phyloP scores from a whole-genome alignment of 805 yeast genomes.

The Debaryomyces prosopidis region DNA sequence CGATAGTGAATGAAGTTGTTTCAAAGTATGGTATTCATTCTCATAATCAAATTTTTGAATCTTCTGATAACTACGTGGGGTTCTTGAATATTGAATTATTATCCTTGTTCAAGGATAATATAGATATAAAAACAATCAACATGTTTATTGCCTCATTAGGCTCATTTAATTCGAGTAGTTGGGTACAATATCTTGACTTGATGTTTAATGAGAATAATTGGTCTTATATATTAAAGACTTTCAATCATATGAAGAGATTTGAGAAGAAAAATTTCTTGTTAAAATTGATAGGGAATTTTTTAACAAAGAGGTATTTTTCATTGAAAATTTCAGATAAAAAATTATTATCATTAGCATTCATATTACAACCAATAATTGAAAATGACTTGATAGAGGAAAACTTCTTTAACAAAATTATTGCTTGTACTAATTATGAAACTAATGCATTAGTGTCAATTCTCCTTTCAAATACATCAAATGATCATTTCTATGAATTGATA shows the following conservation, averaged over 20 bases:
- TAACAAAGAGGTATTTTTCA: conserved; percentile 6
- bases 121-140: conserved; percentile 6
- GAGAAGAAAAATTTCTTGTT: conserved; percentile 23
- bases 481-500: conserved; percentile 4
- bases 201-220: conserved; percentile 22
- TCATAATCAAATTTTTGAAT: conserved; percentile 7
- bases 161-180: conserved; percentile 17
- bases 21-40: conserved; percentile 6
- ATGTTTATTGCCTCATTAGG: conserved; percentile 21
- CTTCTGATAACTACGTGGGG: conserved; percentile 19
- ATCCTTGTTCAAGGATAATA: conserved; percentile 4
- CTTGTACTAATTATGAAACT: conserved; percentile 12
- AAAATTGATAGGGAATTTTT: conserved; percentile 14
- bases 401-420: conserved; percentile 18
- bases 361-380: conserved; percentile 15
- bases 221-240: conserved; percentile 14
- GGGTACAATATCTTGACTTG: conserved; percentile 19
- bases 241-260: conserved; percentile 22
- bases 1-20: conserved; percentile 24
- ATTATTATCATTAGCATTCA: conserved; percentile 16
- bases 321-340: conserved; percentile 4
- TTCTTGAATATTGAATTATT: conserved; percentile 22
- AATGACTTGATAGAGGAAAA: conserved; percentile 17
- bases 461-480: conserved; percentile 3
- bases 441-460: conserved; percentile 17